Conservation (phyloP, 805 yeast genomes). For the Candida cerambycidarum region DNA sequence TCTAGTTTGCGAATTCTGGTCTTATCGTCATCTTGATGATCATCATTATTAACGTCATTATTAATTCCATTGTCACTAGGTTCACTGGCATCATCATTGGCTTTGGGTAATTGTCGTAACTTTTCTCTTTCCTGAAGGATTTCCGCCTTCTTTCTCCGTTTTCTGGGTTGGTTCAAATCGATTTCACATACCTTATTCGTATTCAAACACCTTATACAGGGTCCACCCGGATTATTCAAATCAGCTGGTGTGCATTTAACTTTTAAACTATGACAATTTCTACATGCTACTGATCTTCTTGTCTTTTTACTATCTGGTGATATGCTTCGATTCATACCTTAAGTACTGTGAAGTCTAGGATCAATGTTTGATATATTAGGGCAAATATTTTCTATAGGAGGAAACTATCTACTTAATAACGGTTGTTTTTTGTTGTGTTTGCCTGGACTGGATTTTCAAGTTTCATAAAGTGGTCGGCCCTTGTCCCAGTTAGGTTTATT, state of each 20-base stretch:
- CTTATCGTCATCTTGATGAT: neutral
- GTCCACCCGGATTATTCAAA: constrained; percentile 52
- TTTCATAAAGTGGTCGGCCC: no score
- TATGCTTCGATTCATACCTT: neutral
- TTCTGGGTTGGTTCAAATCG: constrained; percentile 59
- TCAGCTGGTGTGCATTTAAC: constrained; percentile 82
- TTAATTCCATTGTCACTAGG: neutral
- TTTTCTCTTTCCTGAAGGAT: constrained; percentile 17
- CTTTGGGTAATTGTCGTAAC: neutral
- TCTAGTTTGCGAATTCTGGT: neutral
- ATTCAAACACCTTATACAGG: constrained; percentile 74
- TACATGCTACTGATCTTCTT: constrained; percentile 59
- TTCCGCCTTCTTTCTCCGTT: constrained; percentile 40
- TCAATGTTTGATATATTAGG: no score
- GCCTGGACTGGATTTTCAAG: no score
- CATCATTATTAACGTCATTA: neutral
- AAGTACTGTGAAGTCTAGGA: no score
- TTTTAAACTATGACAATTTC: constrained; percentile 77
- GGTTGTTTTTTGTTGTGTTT: no score
- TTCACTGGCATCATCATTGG: neutral
- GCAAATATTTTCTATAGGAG: no score
- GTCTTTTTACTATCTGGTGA: constrained; percentile 8
- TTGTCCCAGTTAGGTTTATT: neutral
- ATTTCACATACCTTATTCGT: constrained; percentile 64
- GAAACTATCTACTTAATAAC: no score